These are phyloP conservation scores for Diaporthe citriasiana DNA, from an alignment of 2,329 filamentous ascomycete genomes.

Conservation along the genomic window DNA sequence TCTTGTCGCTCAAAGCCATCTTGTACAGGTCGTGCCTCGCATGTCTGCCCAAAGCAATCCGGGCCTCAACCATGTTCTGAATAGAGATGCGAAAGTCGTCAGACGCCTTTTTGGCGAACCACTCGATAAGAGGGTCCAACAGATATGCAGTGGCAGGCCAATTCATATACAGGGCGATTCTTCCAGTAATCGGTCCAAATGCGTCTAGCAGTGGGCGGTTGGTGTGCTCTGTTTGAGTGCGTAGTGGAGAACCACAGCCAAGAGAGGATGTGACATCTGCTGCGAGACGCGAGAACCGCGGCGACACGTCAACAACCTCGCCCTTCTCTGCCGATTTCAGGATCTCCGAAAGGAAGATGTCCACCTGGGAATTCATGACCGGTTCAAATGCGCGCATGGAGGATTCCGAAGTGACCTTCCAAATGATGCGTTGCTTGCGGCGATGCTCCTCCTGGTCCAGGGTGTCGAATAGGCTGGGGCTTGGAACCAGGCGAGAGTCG, in stretches of 20 bases:
- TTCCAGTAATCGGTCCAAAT: not conserved
- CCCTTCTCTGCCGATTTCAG: not conserved
- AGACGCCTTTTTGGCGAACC: conserved; percentile 1
- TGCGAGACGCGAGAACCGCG: not conserved
- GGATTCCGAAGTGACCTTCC: conserved; percentile 22
- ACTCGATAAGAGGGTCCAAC: conserved; percentile 5
- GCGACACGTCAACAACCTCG: conserved; percentile 7
- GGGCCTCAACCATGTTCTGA: conserved; percentile 21
- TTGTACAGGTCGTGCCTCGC: conserved; percentile 2
- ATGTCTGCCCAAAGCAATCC: not conserved
- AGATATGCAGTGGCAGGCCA: conserved; percentile 24
- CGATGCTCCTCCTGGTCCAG: conserved; percentile 27
- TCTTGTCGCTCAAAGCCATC: conserved; percentile 2
- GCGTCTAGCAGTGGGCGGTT: conserved; percentile 21
- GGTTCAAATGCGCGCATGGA: conserved; percentile 30
- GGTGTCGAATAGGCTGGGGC: conserved; percentile 30
- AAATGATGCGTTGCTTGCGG: conserved; percentile 29
- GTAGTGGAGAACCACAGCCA: conserved; percentile 16
- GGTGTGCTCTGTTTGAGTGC: conserved; percentile 10
- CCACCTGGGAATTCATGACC: conserved; percentile 16
- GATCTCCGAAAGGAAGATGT: not conserved
- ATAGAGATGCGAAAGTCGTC: conserved; percentile 12
- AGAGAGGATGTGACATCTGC: conserved; percentile 28
- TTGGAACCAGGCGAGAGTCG: conserved; percentile 24
- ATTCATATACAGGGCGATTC: conserved; percentile 24